phyloP scores from a whole-genome alignment of 345 rosid species.

The Eutrema yunnanense region DNA sequence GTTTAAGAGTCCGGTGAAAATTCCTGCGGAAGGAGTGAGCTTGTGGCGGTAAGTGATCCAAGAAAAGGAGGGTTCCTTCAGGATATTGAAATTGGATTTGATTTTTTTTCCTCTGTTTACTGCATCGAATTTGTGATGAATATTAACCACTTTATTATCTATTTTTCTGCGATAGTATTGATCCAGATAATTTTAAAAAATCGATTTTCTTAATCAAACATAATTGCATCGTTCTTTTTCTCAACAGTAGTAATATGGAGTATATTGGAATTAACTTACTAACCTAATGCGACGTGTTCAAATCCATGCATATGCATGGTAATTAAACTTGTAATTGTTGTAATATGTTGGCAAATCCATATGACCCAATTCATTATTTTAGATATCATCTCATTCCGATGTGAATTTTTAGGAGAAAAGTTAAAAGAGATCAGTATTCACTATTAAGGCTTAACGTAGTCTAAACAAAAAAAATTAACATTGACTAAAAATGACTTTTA shows the following conservation, averaged over 20 bases:
- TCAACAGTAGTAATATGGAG: background rate
- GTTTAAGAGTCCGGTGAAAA: slow-evolving; percentile 30
- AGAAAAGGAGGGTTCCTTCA: slow-evolving; percentile 60
- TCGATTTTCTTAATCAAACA: background rate
- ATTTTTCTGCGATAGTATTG: background rate
- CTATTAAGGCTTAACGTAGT: no score
- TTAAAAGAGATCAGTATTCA: no score
- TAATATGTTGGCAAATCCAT: no score
- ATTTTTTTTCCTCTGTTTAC: background rate
- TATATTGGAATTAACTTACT: background rate
- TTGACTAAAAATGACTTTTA: no score
- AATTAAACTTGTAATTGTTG: no score
- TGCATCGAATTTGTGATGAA: background rate
- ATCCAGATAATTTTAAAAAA: background rate
- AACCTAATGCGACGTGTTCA: background rate
- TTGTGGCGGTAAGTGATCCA: slow-evolving; percentile 57
- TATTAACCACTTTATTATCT: background rate
- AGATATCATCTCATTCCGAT: no score
- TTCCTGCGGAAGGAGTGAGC: slow-evolving; percentile 16
- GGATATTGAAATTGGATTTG: slow-evolving; percentile 32
- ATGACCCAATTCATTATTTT: no score
- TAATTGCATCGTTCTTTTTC: background rate
- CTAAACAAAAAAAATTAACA: no score
- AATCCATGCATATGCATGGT: no score
- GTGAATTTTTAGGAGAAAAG: no score